Conservation (phyloP, 768 basidiomycete species). For the Mycena olivaceomarginata region DNA sequence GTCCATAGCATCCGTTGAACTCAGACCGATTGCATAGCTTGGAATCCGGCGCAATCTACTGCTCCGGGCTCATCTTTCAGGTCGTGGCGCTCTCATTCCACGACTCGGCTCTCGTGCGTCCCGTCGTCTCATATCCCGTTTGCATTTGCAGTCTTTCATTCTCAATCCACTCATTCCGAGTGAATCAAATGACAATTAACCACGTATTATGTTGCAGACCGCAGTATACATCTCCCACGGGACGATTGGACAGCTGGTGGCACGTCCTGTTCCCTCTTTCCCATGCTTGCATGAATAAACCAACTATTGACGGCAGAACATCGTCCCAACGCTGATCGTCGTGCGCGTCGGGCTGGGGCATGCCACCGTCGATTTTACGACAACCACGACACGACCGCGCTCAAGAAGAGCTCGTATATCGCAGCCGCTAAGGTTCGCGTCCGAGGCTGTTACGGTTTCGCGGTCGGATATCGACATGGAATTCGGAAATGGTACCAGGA, state of each 20-base stretch:
- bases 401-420: neutral
- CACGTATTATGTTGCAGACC: neutral
- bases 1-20: neutral
- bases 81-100: slow-evolving; percentile 26
- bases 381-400: neutral
- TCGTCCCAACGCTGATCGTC: slow-evolving; percentile 34
- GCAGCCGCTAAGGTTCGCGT: too few species aligned
- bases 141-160: neutral
- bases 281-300: neutral
- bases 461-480: too few species aligned
- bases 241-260: slow-evolving; percentile 28
- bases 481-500: too few species aligned
- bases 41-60: slow-evolving; percentile 40
- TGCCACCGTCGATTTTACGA: neutral
- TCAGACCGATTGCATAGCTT: neutral
- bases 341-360: slow-evolving; percentile 38
- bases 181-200: too few species aligned
- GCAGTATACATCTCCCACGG: slow-evolving; percentile 33
- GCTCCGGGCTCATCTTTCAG: slow-evolving; percentile 31
- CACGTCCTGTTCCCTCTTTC: neutral
- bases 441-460: too few species aligned
- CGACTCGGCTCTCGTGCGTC: neutral
- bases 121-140: neutral
- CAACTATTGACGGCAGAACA: slow-evolving; percentile 9
- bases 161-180: neutral